Evolutionary conservation across 345 rosid genomes (phyloP).

Genomic region (Viola odorata): DNA sequence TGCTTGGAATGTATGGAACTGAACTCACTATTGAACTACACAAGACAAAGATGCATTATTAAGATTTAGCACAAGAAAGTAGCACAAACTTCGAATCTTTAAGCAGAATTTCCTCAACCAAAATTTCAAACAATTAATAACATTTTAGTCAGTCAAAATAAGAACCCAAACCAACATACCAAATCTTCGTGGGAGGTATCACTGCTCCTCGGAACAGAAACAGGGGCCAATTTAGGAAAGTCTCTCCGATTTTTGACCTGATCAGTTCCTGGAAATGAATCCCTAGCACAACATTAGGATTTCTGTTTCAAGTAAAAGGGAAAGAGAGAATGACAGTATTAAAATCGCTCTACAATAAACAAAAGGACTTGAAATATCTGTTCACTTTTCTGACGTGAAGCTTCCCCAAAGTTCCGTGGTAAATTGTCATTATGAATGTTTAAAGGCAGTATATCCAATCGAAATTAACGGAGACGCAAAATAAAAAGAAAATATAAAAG

Average conservation of each 20-base stretch:
- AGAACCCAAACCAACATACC: conserved; percentile 41
- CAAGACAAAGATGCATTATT: background rate
- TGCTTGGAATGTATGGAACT: conserved; percentile 34
- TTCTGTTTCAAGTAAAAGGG: conserved; percentile 2
- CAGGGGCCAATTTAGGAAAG: conserved; percentile 43
- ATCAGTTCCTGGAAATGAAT: conserved; percentile 56
- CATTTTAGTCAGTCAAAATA: background rate
- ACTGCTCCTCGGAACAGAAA: conserved; percentile 38
- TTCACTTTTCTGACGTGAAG: too few species aligned
- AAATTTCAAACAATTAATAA: background rate
- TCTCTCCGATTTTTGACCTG: conserved; percentile 34
- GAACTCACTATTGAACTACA: conserved; percentile 45
- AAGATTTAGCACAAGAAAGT: background rate
- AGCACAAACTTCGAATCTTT: conserved; percentile 6
- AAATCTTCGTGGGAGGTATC: conserved; percentile 38
- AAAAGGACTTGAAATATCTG: too few species aligned
- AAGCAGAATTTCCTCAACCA: background rate
- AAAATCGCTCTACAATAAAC: background rate
- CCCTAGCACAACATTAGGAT: conserved; percentile 24
- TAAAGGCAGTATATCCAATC: background rate
- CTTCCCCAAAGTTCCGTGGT: background rate
- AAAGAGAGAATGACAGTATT: background rate
- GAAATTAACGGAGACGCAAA: background rate
- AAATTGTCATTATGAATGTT: background rate
- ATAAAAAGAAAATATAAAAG: background rate